phyloP scores from a whole-genome alignment of 352 stramenopile species.

The Phytophthora aleatoria region DNA sequence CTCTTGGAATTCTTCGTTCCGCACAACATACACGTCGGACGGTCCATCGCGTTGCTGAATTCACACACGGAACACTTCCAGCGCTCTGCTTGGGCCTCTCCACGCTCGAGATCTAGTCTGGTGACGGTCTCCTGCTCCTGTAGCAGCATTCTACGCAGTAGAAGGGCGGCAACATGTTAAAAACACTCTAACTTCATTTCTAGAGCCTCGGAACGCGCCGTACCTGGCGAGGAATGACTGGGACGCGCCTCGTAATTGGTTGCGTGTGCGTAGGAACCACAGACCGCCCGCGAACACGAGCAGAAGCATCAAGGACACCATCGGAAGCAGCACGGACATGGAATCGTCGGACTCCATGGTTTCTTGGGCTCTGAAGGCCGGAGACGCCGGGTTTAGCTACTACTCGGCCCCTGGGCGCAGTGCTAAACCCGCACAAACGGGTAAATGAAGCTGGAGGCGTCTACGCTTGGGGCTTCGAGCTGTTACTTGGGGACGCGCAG shows the following conservation, averaged over 20 bases:
- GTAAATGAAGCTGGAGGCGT: background rate
- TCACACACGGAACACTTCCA: conserved; percentile 84
- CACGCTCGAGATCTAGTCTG: conserved; percentile 75
- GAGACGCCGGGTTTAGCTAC: conserved; percentile 7
- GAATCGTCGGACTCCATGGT: conserved; percentile 37
- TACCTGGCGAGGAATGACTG: conserved; percentile 56
- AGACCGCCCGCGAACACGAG: conserved; percentile 66
- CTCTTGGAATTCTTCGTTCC: conserved; percentile 66
- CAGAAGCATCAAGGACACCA: conserved; percentile 72
- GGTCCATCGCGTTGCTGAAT: conserved; percentile 76
- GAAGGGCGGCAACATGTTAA: conserved; percentile 4
- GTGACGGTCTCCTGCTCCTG: conserved; percentile 68
- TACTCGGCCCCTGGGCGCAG: conserved; percentile 2
- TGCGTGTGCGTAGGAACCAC: conserved; percentile 67
- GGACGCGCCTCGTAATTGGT: conserved; percentile 36
- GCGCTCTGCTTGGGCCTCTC: conserved; percentile 58
- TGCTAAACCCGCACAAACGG: conserved; percentile 5
- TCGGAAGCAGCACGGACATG: conserved; percentile 74
- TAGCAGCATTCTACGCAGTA: conserved; percentile 46
- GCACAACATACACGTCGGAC: conserved; percentile 65
- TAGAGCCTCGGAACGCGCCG: conserved; percentile 9
- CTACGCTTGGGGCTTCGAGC: background rate
- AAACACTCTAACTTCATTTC: conserved; percentile 1
- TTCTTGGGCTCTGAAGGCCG: background rate
- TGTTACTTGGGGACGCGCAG: background rate